phyloP scores from a whole-genome alignment of 225 moss, liverwort and hornwort genomes.

The Pseudisothecium myosuroides region DNA sequence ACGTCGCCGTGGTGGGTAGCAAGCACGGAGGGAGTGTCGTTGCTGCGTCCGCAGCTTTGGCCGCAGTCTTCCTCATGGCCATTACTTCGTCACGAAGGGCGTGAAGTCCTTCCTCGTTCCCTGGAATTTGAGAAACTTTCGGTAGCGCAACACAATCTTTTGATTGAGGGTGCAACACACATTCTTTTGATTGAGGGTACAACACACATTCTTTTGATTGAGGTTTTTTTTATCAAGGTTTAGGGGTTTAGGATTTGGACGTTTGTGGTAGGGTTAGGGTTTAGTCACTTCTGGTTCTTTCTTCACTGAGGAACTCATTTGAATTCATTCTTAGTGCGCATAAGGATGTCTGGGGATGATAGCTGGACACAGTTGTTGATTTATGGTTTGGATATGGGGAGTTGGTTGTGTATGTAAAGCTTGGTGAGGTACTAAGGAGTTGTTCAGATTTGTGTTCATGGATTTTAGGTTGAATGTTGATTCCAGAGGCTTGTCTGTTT shows the following conservation, averaged over 20 bases:
- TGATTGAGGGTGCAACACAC: not conserved
- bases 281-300: not conserved
- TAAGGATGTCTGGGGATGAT: not conserved
- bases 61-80: not conserved
- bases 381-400: not conserved
- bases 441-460: too few species aligned
- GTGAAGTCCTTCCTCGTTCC: not conserved
- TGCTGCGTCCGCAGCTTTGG: not conserved
- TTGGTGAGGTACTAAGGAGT: not conserved
- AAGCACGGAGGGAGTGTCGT: not conserved
- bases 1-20: not conserved
- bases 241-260: not conserved
- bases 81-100: not conserved
- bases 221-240: not conserved
- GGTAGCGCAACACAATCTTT: not conserved
- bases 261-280: not conserved
- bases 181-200: not conserved
- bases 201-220: not conserved
- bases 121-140: not conserved
- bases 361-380: not conserved
- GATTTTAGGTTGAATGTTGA: too few species aligned
- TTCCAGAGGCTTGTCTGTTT: not conserved
- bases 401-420: not conserved
- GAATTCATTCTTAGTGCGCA: not conserved
- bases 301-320: not conserved